These are phyloP conservation scores for Geotrichum reessii DNA, from an alignment of 1,139 yeast species.

Conservation along the genomic window DNA sequence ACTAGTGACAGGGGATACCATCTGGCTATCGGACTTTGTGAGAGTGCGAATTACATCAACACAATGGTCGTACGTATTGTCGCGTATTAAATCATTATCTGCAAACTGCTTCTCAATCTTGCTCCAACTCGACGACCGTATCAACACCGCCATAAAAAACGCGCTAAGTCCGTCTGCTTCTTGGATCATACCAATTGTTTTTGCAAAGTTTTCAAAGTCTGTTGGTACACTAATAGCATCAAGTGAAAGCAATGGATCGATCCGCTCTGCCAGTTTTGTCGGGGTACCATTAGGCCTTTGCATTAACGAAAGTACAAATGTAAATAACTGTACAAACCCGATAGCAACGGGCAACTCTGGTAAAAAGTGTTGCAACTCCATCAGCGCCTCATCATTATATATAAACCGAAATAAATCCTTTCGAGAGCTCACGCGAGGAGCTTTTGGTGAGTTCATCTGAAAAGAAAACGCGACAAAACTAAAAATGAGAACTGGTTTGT, in stretches of 20 bases:
- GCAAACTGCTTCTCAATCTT: not conserved
- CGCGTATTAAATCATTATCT: not conserved
- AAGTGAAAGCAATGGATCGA: not conserved
- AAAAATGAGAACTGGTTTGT: conserved; percentile 3
- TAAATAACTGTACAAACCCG: conserved; percentile 7
- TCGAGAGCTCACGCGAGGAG: not conserved
- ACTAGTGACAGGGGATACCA: not conserved
- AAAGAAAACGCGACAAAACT: not conserved
- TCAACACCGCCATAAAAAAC: not conserved
- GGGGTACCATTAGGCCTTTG: not conserved
- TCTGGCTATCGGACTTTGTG: not conserved
- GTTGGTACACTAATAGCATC: not conserved
- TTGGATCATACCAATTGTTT: not conserved
- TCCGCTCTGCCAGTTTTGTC: not conserved
- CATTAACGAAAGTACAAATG: not conserved
- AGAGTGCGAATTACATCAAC: not conserved
- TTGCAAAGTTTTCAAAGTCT: not conserved
- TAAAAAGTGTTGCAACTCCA: conserved; percentile 6
- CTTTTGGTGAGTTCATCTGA: not conserved
- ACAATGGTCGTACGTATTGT: not conserved
- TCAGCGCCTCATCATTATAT: conserved; percentile 1
- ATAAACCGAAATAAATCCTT: not conserved
- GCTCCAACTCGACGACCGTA: not conserved
- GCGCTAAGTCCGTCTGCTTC: not conserved
- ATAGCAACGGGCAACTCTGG: not conserved